These are phyloP conservation scores for Aethionema arabicum DNA, from an alignment of 345 rosid species.

Conservation along the genomic window DNA sequence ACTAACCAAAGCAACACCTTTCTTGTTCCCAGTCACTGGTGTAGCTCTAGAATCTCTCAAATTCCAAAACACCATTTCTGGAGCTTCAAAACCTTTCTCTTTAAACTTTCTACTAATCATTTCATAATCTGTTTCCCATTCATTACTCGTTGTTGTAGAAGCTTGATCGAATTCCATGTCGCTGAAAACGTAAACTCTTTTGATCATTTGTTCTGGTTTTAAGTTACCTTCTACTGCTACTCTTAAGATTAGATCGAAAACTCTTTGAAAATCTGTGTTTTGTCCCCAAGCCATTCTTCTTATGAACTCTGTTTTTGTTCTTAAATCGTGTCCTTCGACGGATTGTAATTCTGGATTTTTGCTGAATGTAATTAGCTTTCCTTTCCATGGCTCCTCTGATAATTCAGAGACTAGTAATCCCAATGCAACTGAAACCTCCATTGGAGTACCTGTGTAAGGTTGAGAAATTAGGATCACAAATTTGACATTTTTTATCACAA, in stretches of 20 bases:
- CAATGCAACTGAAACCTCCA: slow-evolving; percentile 60
- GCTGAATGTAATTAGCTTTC: slow-evolving; percentile 60
- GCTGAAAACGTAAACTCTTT: slow-evolving; percentile 59
- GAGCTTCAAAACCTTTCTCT: slow-evolving; percentile 53
- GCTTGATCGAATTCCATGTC: slow-evolving; percentile 69
- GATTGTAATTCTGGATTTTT: slow-evolving; percentile 39
- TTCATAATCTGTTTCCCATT: slow-evolving; percentile 54
- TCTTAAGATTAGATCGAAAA: slow-evolving; percentile 49
- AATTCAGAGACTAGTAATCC: slow-evolving; percentile 53
- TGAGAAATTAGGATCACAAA: no score
- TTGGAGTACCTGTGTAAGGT: slow-evolving; percentile 36
- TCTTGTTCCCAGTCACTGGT: slow-evolving; percentile 41
- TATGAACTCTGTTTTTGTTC: slow-evolving; percentile 42
- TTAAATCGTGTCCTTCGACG: slow-evolving; percentile 39
- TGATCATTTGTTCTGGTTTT: slow-evolving; percentile 55
- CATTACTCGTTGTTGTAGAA: background rate
- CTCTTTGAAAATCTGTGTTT: slow-evolving; percentile 50
- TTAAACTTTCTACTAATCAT: slow-evolving; percentile 43
- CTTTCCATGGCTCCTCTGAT: slow-evolving; percentile 61
- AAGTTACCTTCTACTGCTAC: slow-evolving; percentile 47
- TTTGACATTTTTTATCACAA: no score
- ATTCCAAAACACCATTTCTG: slow-evolving; percentile 69
- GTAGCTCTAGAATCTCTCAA: slow-evolving; percentile 50
- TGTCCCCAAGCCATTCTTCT: slow-evolving; percentile 32
- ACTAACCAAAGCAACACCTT: slow-evolving; percentile 59